phyloP scores from a whole-genome alignment of 495 filamentous ascomycete genomes.

The Glutinoglossum americanum region DNA sequence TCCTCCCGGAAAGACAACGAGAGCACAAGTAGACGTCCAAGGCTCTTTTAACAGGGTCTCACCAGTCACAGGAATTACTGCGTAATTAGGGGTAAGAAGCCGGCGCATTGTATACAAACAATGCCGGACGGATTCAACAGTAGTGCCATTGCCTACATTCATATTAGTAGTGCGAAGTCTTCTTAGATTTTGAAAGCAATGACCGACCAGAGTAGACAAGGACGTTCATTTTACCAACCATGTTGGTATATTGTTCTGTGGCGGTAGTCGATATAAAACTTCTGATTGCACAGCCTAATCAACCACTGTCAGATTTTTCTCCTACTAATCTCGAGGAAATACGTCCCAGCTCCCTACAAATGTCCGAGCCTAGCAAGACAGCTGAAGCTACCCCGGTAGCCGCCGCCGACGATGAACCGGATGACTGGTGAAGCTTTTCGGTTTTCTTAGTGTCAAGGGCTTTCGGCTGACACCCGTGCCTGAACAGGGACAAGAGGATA shows the following conservation, averaged over 20 bases:
- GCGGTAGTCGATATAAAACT: constrained; percentile 2
- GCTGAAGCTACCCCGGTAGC: constrained; percentile 16
- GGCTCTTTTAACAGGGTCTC: constrained; percentile 73
- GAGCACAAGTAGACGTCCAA: constrained; percentile 68
- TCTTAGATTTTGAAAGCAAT: not conserved
- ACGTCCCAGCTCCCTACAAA: constrained; percentile 6
- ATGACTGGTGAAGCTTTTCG: constrained; percentile 58
- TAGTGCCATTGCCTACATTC: constrained; percentile 53
- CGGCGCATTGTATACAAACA: constrained; percentile 72
- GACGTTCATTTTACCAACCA: constrained; percentile 30
- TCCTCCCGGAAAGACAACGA: constrained; percentile 87
- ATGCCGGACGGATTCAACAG: constrained; percentile 72
- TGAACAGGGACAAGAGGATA: constrained; percentile 79
- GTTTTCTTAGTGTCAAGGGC: not conserved
- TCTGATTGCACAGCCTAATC: not conserved
- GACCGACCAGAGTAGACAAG: constrained; percentile 61
- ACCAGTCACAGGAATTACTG: constrained; percentile 65
- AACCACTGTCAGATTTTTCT: not conserved
- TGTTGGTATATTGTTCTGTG: constrained; percentile 3
- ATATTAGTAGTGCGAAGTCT: constrained; percentile 4
- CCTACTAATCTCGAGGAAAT: not conserved
- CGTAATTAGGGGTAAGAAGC: constrained; percentile 81
- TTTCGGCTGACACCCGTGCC: not conserved
- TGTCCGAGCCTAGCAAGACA: constrained; percentile 28
- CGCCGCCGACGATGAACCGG: constrained; percentile 55